Percentiles rank a stretch among this genome's conserved stretches.
Conservation (phyloP, 1,139 yeast genomes). For the Debaryomyces robertsiae region DNA sequence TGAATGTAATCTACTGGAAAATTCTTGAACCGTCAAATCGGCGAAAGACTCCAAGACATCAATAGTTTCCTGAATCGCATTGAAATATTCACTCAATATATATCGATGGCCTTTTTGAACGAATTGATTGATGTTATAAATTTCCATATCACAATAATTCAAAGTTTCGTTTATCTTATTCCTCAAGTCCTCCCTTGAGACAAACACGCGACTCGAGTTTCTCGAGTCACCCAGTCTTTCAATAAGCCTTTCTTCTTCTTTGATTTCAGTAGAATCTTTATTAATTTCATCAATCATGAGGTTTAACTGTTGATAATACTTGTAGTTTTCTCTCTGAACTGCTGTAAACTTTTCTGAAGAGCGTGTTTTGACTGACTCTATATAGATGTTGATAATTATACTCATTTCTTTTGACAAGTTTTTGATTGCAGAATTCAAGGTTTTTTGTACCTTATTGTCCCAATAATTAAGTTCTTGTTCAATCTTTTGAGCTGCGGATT, state of each 20-base stretch:
- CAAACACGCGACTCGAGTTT: conserved; percentile 30
- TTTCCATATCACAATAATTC: conserved; percentile 34
- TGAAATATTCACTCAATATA: conserved; percentile 41
- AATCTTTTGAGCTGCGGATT: conserved; percentile 18
- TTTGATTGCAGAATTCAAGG: conserved; percentile 44
- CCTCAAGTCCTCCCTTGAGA: conserved; percentile 62
- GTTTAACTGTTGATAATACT: conserved; percentile 49
- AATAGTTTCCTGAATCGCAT: conserved; percentile 53
- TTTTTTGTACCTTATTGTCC: conserved; percentile 41
- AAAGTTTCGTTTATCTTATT: conserved; percentile 47
- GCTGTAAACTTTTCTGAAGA: conserved; percentile 44
- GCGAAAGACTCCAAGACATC: conserved; percentile 73
- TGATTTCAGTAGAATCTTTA: conserved; percentile 48
- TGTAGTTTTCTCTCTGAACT: conserved; percentile 45
- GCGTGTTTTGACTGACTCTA: conserved; percentile 35
- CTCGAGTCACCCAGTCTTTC: conserved; percentile 27
- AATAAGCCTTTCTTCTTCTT: conserved; percentile 37
- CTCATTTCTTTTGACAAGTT: conserved; percentile 45
- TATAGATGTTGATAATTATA: conserved; percentile 34
- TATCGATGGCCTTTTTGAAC: conserved; percentile 38
- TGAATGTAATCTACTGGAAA: conserved; percentile 37
- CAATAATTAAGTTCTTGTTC: conserved; percentile 34
- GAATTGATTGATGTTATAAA: conserved; percentile 34
- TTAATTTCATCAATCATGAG: conserved; percentile 51
- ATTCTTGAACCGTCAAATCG: conserved; percentile 64